Base-by-base conservation (phyloP, 139 green algal species). In the Prasinococcaceae sp. region DNA sequence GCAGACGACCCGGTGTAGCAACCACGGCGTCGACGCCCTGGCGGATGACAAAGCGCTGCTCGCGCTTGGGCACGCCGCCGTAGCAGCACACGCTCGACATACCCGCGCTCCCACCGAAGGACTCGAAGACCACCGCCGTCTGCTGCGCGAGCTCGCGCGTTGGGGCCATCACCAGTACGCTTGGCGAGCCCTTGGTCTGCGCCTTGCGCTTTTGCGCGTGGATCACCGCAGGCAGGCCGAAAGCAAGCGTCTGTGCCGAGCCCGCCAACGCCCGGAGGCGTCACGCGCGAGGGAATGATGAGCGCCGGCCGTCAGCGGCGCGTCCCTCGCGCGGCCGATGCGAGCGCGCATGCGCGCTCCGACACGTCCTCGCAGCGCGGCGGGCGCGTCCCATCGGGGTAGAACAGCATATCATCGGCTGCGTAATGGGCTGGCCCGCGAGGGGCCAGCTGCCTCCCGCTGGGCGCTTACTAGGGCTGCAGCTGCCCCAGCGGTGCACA, bases 101-200 rank as follows among this genome's bases (percentile, higher is more conserved):
- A n/a, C 32, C 9, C 8, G 10, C 9, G 32, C 9, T 8, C 8
- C 8, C 8, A n/a, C 9, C 32, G 10, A 39, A 10, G 9, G 10
- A 10, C 22, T 78, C 74, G 40, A 90, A 54, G 28, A 84, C 79
- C 1, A 55, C 71, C 3, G 63, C 62, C 46, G 92, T 93, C 69
- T 95, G 86, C 42, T 79, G 49, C 29, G 79, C 83, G 48, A 96
- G 84, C 78, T 96, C 87, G 14, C 87, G 74, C 0, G 87, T 96
- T 17, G 87, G 87, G 20, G 87, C 78, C 55, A 94, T 74, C 1
- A 88, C 70, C 3, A 97, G 51, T 28, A 38, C 0, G 17, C 59
- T 4, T 47, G 20, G 14, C 43, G 50, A 6, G 30, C 47, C 23
- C 44, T 51, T 6, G 2, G 27, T 20, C 4, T 8, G 4, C 8